These are phyloP conservation scores for Fusarium camptoceras DNA, from an alignment of 2,329 filamentous ascomycete species.

Conservation along the genomic window DNA sequence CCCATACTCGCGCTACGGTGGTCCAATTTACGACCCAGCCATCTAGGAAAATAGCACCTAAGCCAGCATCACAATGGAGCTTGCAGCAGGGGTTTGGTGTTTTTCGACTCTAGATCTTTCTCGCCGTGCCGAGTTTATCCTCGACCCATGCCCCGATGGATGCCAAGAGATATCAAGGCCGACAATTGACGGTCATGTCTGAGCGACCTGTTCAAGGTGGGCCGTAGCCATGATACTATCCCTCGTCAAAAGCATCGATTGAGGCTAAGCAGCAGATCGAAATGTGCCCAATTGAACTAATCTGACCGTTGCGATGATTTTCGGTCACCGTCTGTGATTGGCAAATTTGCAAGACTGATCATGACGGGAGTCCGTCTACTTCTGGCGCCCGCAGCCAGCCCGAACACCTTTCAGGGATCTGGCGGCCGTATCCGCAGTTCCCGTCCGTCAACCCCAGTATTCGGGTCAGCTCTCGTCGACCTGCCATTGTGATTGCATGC, in stretches of 20 bases:
- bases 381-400: constrained; percentile 10
- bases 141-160: constrained; percentile 16
- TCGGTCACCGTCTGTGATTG: constrained; percentile 1
- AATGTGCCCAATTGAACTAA: neutral
- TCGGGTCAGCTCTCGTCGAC: constrained; percentile 25
- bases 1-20: constrained; percentile 21
- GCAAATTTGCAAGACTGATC: neutral
- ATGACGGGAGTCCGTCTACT: constrained; percentile 8
- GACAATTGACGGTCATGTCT: constrained; percentile 30
- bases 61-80: constrained; percentile 20
- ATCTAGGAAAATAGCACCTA: constrained; percentile 32
- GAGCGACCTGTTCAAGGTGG: constrained; percentile 23
- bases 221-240: constrained; percentile 14
- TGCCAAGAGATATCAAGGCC: constrained; percentile 32
- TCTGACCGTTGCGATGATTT: constrained; percentile 3
- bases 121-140: constrained; percentile 9
- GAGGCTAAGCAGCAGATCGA: constrained; percentile 4
- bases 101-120: constrained; percentile 22
- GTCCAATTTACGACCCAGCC: constrained; percentile 39
- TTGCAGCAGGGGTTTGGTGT: constrained; percentile 14
- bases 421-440: constrained; percentile 42
- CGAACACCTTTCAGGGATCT: constrained; percentile 24
- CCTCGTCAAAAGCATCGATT: constrained; percentile 1
- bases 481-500: constrained; percentile 7
- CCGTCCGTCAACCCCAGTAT: constrained; percentile 30